phyloP scores from a whole-genome alignment of 495 filamentous ascomycete species.

The Hypoxylon perforatum region DNA sequence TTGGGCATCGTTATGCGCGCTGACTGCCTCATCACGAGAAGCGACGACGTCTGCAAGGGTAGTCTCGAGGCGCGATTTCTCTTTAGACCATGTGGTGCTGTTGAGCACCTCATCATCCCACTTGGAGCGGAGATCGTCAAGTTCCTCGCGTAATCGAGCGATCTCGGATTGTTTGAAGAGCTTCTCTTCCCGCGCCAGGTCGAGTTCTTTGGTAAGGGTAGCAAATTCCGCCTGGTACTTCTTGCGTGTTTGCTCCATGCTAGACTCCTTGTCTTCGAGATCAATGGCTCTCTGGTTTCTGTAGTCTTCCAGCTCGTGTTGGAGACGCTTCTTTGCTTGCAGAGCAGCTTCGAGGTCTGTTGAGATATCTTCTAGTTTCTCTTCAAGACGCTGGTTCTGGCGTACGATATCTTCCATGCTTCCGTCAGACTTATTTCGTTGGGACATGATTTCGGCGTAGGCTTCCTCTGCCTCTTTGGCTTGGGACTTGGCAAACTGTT shows the following conservation, averaged over 20 bases:
- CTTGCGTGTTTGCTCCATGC: slow-evolving; percentile 95
- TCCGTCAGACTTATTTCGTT: slow-evolving; percentile 89
- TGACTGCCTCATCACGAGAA: slow-evolving; percentile 90
- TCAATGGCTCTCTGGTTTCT: slow-evolving; percentile 94
- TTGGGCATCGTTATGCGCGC: slow-evolving; percentile 95
- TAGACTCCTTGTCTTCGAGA: slow-evolving; percentile 95
- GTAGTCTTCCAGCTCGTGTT: slow-evolving; percentile 98
- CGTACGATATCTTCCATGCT: slow-evolving; percentile 90
- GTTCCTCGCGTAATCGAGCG: slow-evolving; percentile 85
- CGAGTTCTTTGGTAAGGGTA: slow-evolving; percentile 87
- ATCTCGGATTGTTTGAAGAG: slow-evolving; percentile 71
- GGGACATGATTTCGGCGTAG: slow-evolving; percentile 88
- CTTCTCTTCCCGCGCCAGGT: slow-evolving; percentile 89
- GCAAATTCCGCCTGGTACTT: slow-evolving; percentile 97
- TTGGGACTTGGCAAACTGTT: slow-evolving; percentile 92
- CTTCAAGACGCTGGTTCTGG: slow-evolving; percentile 88
- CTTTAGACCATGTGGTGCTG: slow-evolving; percentile 97
- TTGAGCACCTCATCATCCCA: slow-evolving; percentile 99
- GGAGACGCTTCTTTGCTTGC: slow-evolving; percentile 92
- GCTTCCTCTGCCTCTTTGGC: slow-evolving; percentile 90
- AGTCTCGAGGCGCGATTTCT: slow-evolving; percentile 91
- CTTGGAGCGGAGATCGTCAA: slow-evolving; percentile 93
- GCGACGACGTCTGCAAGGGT: slow-evolving; percentile 89
- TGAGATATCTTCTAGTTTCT: slow-evolving; percentile 89
- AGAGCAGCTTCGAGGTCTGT: slow-evolving; percentile 87